A percentile compares a stretch with the other conserved stretches of the same genome.
Conservation (phyloP, 148 eudicot genomes). For the Chenopodium formosanum region DNA sequence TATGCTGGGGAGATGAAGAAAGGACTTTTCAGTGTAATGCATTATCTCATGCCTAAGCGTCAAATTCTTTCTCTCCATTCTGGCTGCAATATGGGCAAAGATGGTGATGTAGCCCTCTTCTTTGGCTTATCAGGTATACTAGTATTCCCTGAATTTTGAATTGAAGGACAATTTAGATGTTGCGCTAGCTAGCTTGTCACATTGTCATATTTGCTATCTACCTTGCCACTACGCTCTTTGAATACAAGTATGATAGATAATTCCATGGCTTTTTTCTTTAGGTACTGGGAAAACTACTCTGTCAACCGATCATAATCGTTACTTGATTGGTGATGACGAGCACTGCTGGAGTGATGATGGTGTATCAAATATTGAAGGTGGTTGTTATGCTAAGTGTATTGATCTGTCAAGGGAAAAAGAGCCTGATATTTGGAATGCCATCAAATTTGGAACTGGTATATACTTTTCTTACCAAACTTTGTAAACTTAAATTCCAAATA, state of each 20-base stretch:
- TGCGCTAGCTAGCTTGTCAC: constrained; percentile 18
- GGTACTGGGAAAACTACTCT: constrained; percentile 85
- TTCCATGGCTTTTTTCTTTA: not conserved
- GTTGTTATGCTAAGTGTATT: constrained; percentile 87
- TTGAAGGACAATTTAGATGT: constrained; percentile 19
- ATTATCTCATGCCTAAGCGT: constrained; percentile 84
- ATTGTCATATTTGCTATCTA: constrained; percentile 29
- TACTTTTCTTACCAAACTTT: not conserved
- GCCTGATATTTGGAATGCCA: constrained; percentile 84
- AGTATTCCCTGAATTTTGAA: not conserved
- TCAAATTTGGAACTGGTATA: constrained; percentile 62
- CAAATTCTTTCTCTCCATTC: constrained; percentile 77
- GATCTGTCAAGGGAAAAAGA: constrained; percentile 72
- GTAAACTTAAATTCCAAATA: not conserved
- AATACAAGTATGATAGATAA: not conserved
- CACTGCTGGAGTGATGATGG: constrained; percentile 77
- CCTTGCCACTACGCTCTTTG: constrained; percentile 5
- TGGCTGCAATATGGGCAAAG: constrained; percentile 82
- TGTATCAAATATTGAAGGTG: constrained; percentile 82
- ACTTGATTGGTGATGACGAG: constrained; percentile 76
- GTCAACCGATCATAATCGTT: constrained; percentile 73
- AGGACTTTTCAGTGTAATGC: constrained; percentile 82
- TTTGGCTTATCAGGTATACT: constrained; percentile 76
- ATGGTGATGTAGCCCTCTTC: constrained; percentile 86
- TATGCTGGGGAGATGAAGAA: constrained; percentile 95